These are phyloP conservation scores for Lizonia empirigonia DNA, from an alignment of 2,329 filamentous ascomycete genomes.

Conservation along the genomic window DNA sequence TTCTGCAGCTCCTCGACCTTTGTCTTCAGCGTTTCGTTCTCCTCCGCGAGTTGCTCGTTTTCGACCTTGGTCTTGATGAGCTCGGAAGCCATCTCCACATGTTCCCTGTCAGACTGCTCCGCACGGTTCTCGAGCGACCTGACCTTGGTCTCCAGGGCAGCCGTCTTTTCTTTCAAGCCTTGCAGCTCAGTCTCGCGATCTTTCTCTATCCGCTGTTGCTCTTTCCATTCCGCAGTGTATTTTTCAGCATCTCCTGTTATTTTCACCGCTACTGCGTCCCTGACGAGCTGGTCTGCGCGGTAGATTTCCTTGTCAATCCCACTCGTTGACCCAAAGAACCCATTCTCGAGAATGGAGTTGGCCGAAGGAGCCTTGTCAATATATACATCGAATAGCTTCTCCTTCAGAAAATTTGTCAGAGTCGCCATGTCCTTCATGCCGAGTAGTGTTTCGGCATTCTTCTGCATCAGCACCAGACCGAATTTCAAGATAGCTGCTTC, in stretches of 20 bases:
- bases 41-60: constrained; percentile 85
- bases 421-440: constrained; percentile 89
- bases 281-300: constrained; percentile 88
- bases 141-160: constrained; percentile 73
- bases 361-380: constrained; percentile 92
- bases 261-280: constrained; percentile 87
- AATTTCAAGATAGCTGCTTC: constrained; percentile 90
- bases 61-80: constrained; percentile 91
- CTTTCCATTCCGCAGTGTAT: constrained; percentile 90
- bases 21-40: constrained; percentile 84
- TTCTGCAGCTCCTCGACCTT: constrained; percentile 84
- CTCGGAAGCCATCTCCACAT: constrained; percentile 88
- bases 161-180: constrained; percentile 62
- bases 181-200: constrained; percentile 84
- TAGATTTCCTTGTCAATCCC: constrained; percentile 94
- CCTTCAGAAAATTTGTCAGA: constrained; percentile 88
- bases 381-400: constrained; percentile 93
- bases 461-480: constrained; percentile 93
- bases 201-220: constrained; percentile 80
- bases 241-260: constrained; percentile 80
- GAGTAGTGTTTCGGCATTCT: constrained; percentile 79
- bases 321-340: constrained; percentile 94
- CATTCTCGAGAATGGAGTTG: constrained; percentile 91
- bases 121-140: constrained; percentile 85
- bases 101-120: constrained; percentile 86